A percentile compares a stretch with the other conserved stretches of the same genome.
These are phyloP conservation scores for Debaryomycetaceae sp. DNA, from an alignment of 1,139 yeast genomes.

Conservation along the genomic window DNA sequence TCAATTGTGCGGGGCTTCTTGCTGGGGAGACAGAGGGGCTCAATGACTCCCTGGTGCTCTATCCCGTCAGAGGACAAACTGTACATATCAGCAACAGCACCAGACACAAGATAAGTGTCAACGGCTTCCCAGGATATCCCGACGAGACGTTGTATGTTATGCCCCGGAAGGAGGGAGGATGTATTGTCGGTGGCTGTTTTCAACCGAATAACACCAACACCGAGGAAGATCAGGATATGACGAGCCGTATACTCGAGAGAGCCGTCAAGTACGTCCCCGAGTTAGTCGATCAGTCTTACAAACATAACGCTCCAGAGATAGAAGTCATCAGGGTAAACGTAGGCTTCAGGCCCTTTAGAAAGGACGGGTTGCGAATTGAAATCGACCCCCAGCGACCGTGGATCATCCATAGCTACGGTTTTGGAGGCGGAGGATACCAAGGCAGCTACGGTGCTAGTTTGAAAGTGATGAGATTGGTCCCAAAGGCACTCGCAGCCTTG, in stretches of 20 bases:
- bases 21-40: conserved; percentile 31
- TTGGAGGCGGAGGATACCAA: conserved; percentile 56
- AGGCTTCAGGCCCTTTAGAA: conserved; percentile 49
- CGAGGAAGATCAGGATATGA: conserved; percentile 31
- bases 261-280: conserved; percentile 45
- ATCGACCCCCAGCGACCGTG: conserved; percentile 24
- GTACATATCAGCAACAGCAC: conserved; percentile 37
- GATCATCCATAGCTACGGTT: conserved; percentile 50
- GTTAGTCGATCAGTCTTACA: conserved; percentile 27
- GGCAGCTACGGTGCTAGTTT: conserved; percentile 39
- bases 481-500: no score
- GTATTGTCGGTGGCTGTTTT: conserved; percentile 51
- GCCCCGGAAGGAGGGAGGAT: conserved; percentile 56
- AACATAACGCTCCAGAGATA: conserved; percentile 32
- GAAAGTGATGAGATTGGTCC: no score
- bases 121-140: conserved; percentile 27
- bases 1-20: conserved; percentile 45
- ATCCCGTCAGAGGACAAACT: conserved; percentile 38
- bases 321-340: conserved; percentile 39
- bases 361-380: conserved; percentile 45
- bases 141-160: conserved; percentile 43
- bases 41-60: conserved; percentile 24
- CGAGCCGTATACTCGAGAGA: conserved; percentile 34
- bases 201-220: conserved; percentile 18
- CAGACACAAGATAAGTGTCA: conserved; percentile 23